Percentiles rank a stretch among this genome's conserved stretches.
Evolutionary conservation across 352 stramenopile genomes (phyloP).

Genomic region (Peronospora belbahrii): DNA sequence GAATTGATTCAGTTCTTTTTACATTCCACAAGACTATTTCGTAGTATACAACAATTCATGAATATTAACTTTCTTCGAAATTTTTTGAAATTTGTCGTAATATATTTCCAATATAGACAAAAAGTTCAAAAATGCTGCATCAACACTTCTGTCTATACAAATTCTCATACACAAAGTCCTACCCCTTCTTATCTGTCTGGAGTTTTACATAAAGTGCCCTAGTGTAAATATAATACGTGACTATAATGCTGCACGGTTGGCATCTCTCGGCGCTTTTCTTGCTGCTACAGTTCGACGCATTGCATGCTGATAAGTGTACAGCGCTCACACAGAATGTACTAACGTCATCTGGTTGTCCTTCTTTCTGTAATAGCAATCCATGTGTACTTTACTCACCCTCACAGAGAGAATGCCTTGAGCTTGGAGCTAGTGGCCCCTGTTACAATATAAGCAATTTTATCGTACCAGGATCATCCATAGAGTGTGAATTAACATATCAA

Average conservation of each 20-base stretch:
- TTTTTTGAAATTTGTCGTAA: too few species aligned
- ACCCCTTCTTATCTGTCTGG: not conserved
- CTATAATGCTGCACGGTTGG: not conserved
- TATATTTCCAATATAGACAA: too few species aligned
- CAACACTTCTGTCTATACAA: too few species aligned
- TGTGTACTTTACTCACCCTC: constrained; percentile 51
- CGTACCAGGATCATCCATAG: constrained; percentile 11
- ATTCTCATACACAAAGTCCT: constrained; percentile 14
- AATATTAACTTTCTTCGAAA: too few species aligned
- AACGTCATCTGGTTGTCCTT: constrained; percentile 39
- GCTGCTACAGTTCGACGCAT: not conserved
- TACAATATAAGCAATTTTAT: constrained; percentile 25
- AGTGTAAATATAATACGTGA: not conserved
- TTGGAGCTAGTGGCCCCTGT: constrained; percentile 29
- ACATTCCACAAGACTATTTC: too few species aligned
- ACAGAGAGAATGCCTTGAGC: constrained; percentile 25
- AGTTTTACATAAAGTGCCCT: too few species aligned
- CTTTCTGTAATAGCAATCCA: constrained; percentile 20
- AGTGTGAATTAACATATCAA: constrained; percentile 51
- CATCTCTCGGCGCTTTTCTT: constrained; percentile 15
- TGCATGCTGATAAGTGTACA: constrained; percentile 27
- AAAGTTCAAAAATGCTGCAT: too few species aligned
- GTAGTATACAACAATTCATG: too few species aligned
- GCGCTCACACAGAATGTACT: constrained; percentile 40
- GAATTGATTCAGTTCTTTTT: too few species aligned